Evolutionary conservation across 2,329 filamentous ascomycete genomes (phyloP).

Genomic region (Septoria petroselini): DNA sequence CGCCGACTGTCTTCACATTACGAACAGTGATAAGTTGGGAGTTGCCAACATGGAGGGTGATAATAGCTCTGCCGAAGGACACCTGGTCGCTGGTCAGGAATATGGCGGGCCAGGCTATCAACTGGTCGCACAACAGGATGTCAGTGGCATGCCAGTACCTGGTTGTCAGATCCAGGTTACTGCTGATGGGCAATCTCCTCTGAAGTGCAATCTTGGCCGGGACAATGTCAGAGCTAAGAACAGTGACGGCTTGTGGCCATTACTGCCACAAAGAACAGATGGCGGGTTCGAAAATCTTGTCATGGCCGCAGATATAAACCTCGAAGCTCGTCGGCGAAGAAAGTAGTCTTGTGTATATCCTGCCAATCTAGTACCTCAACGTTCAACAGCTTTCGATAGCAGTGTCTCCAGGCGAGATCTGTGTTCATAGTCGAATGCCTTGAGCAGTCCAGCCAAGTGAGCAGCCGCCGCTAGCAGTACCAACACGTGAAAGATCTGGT

Average conservation of each 20-base stretch:
- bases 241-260: constrained; percentile 2
- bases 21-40: neutral
- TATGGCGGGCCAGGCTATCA: constrained; percentile 1
- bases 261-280: neutral
- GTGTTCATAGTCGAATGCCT: constrained; percentile 84
- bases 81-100: constrained; percentile 1
- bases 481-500: constrained; percentile 92
- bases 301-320: constrained; percentile 1
- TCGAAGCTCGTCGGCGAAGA: neutral
- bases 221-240: constrained; percentile 1
- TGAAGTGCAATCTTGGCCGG: constrained; percentile 2
- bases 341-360: neutral
- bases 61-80: neutral
- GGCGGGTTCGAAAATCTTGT: constrained; percentile 3
- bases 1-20: constrained; percentile 10
- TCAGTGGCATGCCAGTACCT: neutral
- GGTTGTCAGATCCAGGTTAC: constrained; percentile 4
- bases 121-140: neutral
- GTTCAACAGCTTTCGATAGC: neutral
- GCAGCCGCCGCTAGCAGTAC: constrained; percentile 78
- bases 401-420: constrained; percentile 8
- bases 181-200: constrained; percentile 5
- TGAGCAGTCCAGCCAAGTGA: constrained; percentile 76
- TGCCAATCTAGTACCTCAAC: neutral
- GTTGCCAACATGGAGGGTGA: neutral